Evolutionary conservation across 192 early-diverging fungal species (phyloP), one percentile per base, ranked within the genome.

Genomic region (Backusella tuberculispora): DNA sequence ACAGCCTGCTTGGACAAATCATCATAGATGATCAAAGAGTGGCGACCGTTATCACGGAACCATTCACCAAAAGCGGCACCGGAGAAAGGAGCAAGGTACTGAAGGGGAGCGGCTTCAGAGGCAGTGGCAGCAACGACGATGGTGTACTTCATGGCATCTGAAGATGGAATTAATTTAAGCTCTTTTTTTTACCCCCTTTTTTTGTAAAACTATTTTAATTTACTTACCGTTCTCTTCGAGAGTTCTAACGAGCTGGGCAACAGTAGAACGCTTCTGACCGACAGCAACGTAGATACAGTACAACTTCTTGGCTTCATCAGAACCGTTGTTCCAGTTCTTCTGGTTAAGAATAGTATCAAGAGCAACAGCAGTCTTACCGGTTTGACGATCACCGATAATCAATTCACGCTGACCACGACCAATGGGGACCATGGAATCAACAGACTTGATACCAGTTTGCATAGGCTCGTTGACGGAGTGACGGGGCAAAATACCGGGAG

Each of bases 371-470:
- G 98, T 99, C 94, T 99, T 99, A 82, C 98, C 98, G 76, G 98
- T 99, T 85, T 99, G 98, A 92, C 97, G 95, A 89, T 99, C 98
- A 86, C 98, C 98, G 87, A 98, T 99, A 85, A 99, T 99, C 89
- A 99, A 92, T 89, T 99, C 98, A 95, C 98, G 95, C 91, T 99
- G 98, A 84, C 98, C 98, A 96, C 98, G 96, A 82, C 98, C 98
- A 76, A 99, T 97, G 75, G 98, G 98, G 78, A 99, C 92, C 98
- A 99, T 99, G 87, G 98, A 98, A 92, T 99, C 98, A 82, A 99
- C 96, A 80, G 95, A 99, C 91, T 99, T 99, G 89, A 96, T 97
- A 88, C 98, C 98, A 85, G 98, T 99, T 87, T 96, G 95, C 96
- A 99, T 97, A 80, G 98, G 98, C 90, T 98, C 96, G 86, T 96